These are phyloP conservation scores for Pelargonium citronellum DNA, from an alignment of 441 rosid genomes.

Conservation along the genomic window DNA sequence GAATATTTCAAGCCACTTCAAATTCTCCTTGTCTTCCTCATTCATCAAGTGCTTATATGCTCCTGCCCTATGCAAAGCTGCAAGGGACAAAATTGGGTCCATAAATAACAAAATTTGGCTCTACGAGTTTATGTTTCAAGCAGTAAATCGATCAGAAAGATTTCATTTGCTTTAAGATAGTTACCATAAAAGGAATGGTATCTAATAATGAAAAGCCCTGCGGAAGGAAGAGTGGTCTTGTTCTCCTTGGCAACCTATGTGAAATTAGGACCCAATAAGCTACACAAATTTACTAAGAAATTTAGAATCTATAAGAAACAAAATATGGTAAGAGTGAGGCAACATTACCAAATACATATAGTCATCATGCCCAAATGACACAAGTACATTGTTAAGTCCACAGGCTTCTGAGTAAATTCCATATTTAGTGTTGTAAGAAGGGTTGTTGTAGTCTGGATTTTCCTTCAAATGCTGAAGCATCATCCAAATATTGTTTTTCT, in stretches of 20 bases:
- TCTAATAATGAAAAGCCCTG: conserved; percentile 67
- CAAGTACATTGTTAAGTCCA: conserved; percentile 56
- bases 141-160: no score
- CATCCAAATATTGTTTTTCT: no score
- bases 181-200: conserved; percentile 83
- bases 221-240: conserved; percentile 59
- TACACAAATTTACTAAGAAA: no score
- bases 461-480: conserved; percentile 50
- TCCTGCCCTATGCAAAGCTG: conserved; percentile 73
- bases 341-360: conserved; percentile 66
- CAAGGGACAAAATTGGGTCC: background rate
- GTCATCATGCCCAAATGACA: conserved; percentile 92
- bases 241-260: conserved; percentile 76
- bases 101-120: no score
- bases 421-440: conserved; percentile 47
- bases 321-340: no score
- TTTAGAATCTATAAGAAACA: no score
- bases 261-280: background rate
- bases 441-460: conserved; percentile 52
- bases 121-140: no score
- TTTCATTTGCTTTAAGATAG: background rate
- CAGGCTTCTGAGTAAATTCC: conserved; percentile 67
- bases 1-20: conserved; percentile 82
- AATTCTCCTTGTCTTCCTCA: conserved; percentile 49
- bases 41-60: conserved; percentile 69